A percentile compares a stretch with the other conserved stretches of the same genome.
These are phyloP conservation scores for Claviceps sp. DNA, from an alignment of 2,329 filamentous ascomycete genomes.

Conservation along the genomic window DNA sequence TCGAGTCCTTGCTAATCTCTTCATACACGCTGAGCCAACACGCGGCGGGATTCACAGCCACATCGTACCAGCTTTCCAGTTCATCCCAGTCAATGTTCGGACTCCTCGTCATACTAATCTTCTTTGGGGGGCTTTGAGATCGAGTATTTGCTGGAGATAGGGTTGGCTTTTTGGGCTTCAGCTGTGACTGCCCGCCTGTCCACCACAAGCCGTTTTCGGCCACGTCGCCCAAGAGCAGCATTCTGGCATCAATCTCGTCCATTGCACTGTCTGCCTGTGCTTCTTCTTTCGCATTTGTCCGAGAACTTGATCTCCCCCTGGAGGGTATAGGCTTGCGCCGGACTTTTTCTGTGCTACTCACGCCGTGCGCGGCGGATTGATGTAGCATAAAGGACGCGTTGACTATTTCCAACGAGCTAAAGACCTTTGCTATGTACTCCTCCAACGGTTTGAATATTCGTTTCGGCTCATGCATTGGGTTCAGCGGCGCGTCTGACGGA, in stretches of 20 bases:
- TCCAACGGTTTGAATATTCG: slow-evolving; percentile 63
- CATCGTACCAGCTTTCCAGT: slow-evolving; percentile 60
- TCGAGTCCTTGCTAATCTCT: slow-evolving; percentile 24
- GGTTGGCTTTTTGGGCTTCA: neutral
- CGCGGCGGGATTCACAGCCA: slow-evolving; percentile 52
- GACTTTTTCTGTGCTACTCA: slow-evolving; percentile 13
- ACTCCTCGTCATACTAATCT: neutral
- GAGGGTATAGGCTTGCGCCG: slow-evolving; percentile 14
- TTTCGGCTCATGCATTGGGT: slow-evolving; percentile 27
- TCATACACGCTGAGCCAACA: slow-evolving; percentile 51
- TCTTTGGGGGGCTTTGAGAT: slow-evolving; percentile 3
- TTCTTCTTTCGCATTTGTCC: slow-evolving; percentile 5
- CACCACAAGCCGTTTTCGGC: slow-evolving; percentile 77
- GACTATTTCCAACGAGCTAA: slow-evolving; percentile 57
- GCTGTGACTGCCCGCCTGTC: slow-evolving; percentile 39
- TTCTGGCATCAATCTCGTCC: slow-evolving; percentile 57
- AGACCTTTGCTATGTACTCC: slow-evolving; percentile 58
- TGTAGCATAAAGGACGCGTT: slow-evolving; percentile 59
- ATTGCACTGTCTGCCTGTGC: slow-evolving; percentile 10
- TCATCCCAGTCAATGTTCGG: slow-evolving; percentile 65
- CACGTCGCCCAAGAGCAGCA: slow-evolving; percentile 59
- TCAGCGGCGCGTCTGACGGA: slow-evolving; percentile 3
- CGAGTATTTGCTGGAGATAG: neutral
- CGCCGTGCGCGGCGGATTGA: slow-evolving; percentile 20
- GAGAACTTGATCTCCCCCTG: slow-evolving; percentile 4